Base-by-base conservation (phyloP, 139 green algal species). In the Chlorella ohadii region DNA sequence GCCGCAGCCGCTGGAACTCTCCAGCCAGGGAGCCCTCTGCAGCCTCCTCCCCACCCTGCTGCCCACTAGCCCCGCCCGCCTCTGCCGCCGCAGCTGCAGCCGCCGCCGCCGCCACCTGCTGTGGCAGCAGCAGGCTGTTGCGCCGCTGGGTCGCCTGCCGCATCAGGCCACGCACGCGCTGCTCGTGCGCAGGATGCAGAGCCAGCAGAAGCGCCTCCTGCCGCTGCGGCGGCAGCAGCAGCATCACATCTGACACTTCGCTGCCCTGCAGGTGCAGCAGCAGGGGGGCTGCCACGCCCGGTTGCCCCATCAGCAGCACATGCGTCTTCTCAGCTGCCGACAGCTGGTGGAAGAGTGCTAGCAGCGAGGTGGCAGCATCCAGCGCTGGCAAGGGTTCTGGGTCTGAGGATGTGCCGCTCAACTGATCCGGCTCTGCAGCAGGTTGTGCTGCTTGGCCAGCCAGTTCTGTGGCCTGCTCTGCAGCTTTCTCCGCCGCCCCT, bases 171-270 rank as follows among this genome's bases (percentile, higher is more conserved):
- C 11, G 51, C 31, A 80, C 4, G 3, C 74, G 51, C 55, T n/a
- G 22, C 74, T 80, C 74, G n/a, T 68, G 55, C 5, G 17, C 33
- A 0, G 74, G 74, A 33, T 55, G 31, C 74, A 68, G 33, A 22
- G 56, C 31, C 33, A 34, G 74, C 51, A 80, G 74, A 55, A 80
- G 74, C 74, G 51, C 55, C 22, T 59, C 55, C 74, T 80, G 74
- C 31, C 74, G 74, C 74, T 80, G 55, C 20, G 23, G 63, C 17
- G 76, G 76, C 76, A 82, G 76, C 76, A 82, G 59, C 76, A 72
- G 38, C 33, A 82, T 6, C 36, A 82, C 76, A 16, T 59, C 76
- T 13, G 38, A 63, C 38, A 71, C 12, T 16, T 82, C 76, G 0
- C 27, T 39, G 4, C 31, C 76, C 3, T n/a, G 27, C 76, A 82